phyloP scores from a whole-genome alignment of 768 basidiomycete species.

The Panellus pusillus region DNA sequence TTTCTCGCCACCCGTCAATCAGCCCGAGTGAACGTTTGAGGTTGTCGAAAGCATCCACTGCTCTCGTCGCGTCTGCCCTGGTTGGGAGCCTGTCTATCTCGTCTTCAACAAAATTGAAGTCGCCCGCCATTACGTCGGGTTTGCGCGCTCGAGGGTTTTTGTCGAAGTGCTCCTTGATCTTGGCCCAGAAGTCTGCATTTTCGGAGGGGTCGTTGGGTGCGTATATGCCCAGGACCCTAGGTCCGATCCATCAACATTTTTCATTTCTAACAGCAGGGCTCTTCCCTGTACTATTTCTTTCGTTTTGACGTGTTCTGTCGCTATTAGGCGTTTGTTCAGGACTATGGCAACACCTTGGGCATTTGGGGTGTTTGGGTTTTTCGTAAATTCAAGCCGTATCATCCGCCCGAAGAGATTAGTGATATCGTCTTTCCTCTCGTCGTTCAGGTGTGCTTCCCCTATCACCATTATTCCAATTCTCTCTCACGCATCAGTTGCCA shows the following conservation, averaged over 20 bases:
- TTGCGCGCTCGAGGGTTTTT: constrained; percentile 4
- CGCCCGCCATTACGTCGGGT: constrained; percentile 38
- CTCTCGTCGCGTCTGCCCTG: constrained; percentile 16
- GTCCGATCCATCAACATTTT: constrained; percentile 19
- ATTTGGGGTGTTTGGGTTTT: constrained; percentile 19
- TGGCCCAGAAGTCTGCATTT: constrained; percentile 32
- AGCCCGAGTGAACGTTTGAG: constrained; percentile 25
- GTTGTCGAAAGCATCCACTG: constrained; percentile 20
- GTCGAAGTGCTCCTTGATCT: constrained; percentile 14
- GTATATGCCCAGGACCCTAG: constrained; percentile 28
- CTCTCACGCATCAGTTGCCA: constrained; percentile 22
- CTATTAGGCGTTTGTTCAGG: constrained; percentile 30
- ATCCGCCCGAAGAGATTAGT: constrained; percentile 4
- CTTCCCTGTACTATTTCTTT: not conserved
- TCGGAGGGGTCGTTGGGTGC: constrained; percentile 31
- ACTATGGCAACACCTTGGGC: constrained; percentile 33
- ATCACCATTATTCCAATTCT: constrained; percentile 30
- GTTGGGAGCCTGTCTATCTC: constrained; percentile 35
- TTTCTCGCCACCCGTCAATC: constrained; percentile 33
- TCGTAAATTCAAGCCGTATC: constrained; percentile 22
- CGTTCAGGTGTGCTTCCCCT: constrained; percentile 34
- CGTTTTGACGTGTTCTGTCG: constrained; percentile 3
- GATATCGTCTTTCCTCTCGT: constrained; percentile 4
- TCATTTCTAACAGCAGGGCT: not conserved
- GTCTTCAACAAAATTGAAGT: constrained; percentile 45